phyloP scores from a whole-genome alignment of 495 filamentous ascomycete species.

The Xylaria intraflava region DNA sequence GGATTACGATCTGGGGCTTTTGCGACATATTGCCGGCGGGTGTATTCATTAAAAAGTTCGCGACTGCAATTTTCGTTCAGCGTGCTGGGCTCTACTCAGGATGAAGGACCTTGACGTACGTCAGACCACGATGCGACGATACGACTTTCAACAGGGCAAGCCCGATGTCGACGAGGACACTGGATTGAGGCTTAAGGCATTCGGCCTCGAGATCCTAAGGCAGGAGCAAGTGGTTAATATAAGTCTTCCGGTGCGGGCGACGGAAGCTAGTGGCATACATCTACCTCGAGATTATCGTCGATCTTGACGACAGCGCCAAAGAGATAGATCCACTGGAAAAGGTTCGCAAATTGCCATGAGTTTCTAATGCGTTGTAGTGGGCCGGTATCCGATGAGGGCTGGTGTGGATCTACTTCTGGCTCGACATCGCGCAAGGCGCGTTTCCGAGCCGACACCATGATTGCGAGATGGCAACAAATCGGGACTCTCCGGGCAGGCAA shows the following conservation, averaged over 20 bases:
- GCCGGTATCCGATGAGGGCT: conserved; percentile 43
- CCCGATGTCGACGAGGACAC: conserved; percentile 72
- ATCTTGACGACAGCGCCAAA: conserved; percentile 88
- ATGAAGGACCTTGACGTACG: conserved; percentile 49
- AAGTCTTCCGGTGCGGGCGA: conserved; percentile 1
- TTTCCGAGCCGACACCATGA: conserved; percentile 58
- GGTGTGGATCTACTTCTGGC: conserved; percentile 31
- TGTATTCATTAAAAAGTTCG: conserved; percentile 91
- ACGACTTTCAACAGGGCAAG: conserved; percentile 85
- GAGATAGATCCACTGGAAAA: conserved; percentile 85
- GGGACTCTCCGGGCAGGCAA: background rate
- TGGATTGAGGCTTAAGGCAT: conserved; percentile 72
- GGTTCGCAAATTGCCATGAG: conserved; percentile 91
- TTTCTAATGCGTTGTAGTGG: conserved; percentile 68
- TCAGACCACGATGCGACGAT: conserved; percentile 86
- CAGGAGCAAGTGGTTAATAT: conserved; percentile 17
- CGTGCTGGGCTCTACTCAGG: background rate
- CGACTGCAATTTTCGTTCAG: conserved; percentile 44
- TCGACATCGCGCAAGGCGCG: conserved; percentile 64
- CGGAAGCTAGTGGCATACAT: conserved; percentile 49
- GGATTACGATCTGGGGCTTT: conserved; percentile 79
- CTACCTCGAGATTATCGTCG: conserved; percentile 76
- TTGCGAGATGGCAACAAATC: background rate
- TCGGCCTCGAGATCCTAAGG: conserved; percentile 80
- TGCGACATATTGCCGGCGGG: conserved; percentile 77